Conservation (phyloP, 2,329 filamentous ascomycete species). For the Aotearoamyces nothofagi region DNA sequence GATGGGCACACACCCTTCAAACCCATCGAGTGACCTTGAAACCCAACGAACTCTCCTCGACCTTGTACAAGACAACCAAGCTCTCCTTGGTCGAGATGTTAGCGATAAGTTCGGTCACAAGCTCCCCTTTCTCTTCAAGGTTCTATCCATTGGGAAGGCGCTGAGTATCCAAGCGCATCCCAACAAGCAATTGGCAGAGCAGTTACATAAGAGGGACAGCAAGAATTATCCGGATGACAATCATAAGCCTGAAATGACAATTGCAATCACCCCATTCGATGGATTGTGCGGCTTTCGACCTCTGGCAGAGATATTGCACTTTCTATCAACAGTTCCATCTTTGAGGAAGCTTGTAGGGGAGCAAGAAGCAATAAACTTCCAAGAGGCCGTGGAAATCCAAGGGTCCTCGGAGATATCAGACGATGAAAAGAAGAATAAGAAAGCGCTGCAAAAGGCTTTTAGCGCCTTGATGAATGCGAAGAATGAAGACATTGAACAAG, state of each 20-base stretch:
- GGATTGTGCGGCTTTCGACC: constrained; percentile 93
- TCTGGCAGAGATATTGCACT: constrained; percentile 71
- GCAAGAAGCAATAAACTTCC: constrained; percentile 40
- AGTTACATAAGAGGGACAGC: constrained; percentile 49
- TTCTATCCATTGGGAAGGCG: constrained; percentile 88
- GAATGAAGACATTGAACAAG: constrained; percentile 45
- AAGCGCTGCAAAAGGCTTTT: constrained; percentile 61
- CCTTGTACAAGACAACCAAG: constrained; percentile 73
- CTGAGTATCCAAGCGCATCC: constrained; percentile 95
- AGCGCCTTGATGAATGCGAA: constrained; percentile 67
- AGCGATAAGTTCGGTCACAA: constrained; percentile 62
- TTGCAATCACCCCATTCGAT: constrained; percentile 91
- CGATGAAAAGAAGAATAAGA: constrained; percentile 51
- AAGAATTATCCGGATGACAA: constrained; percentile 55
- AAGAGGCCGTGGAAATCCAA: constrained; percentile 35
- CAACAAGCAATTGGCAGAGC: constrained; percentile 79
- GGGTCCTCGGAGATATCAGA: constrained; percentile 23
- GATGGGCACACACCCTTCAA: constrained; percentile 97
- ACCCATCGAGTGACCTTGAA: constrained; percentile 77
- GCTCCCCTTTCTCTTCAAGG: constrained; percentile 95
- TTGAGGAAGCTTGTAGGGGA: constrained; percentile 54
- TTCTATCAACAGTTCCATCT: constrained; percentile 44
- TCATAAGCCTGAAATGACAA: constrained; percentile 98
- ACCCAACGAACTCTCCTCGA: constrained; percentile 80
- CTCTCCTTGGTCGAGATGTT: constrained; percentile 61